Conservation (phyloP, 257 asterid species). For the Striga asiatica region DNA sequence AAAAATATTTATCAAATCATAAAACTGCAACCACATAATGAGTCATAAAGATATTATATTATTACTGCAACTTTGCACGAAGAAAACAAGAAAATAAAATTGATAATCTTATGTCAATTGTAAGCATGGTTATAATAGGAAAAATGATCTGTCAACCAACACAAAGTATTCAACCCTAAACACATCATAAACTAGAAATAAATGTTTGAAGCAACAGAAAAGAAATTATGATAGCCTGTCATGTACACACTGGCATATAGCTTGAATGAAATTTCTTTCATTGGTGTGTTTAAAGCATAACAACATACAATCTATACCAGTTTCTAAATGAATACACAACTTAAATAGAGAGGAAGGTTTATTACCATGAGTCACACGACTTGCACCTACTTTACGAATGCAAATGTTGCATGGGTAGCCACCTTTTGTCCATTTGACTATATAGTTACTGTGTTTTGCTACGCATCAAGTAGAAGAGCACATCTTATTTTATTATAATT, state of each 20-base stretch:
- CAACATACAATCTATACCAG: not conserved
- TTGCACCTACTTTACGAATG: not conserved
- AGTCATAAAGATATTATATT: constrained; percentile 8
- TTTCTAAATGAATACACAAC: not conserved
- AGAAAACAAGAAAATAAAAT: constrained; percentile 1
- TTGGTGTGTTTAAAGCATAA: not conserved
- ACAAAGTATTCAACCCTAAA: constrained; percentile 11
- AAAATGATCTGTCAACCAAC: not conserved
- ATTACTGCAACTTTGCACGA: constrained; percentile 8
- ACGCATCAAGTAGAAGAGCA: too few relatives aligned
- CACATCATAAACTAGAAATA: constrained; percentile 11
- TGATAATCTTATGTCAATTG: not conserved
- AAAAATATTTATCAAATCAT: constrained; percentile 83
- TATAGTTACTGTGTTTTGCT: too few relatives aligned
- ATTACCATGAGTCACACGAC: constrained; percentile 1
- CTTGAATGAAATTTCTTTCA: not conserved
- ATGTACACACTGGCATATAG: not conserved
- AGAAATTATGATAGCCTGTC: not conserved
- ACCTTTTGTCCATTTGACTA: constrained; percentile 3
- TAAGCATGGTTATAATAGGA: constrained; percentile 7
- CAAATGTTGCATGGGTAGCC: constrained; percentile 3
- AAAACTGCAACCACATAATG: constrained; percentile 57
- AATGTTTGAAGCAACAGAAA: not conserved
- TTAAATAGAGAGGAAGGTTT: constrained; percentile 5
- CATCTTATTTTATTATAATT: too few relatives aligned